Percentiles rank a stretch among this genome's conserved stretches.
Evolutionary conservation across 768 basidiomycete species (phyloP).

Genomic region (Lanmaoa rubissima): DNA sequence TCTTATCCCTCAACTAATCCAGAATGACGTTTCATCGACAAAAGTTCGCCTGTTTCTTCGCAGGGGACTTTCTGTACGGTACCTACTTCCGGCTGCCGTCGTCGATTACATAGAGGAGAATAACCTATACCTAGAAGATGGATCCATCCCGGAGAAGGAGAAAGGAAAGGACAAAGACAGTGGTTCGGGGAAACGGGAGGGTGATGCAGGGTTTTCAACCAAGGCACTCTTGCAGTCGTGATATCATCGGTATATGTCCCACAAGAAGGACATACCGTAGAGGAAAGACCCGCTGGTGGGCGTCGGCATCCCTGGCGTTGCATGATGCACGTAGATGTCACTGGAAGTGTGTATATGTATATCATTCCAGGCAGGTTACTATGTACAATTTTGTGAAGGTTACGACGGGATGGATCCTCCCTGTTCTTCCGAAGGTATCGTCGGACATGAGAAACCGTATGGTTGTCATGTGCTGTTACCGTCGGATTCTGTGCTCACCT

Average conservation of each 20-base stretch:
- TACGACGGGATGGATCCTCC: too few relatives aligned
- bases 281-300: background rate
- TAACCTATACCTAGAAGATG: constrained; percentile 71
- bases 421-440: background rate
- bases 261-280: background rate
- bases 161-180: constrained; percentile 39
- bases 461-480: background rate
- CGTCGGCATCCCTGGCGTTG: background rate
- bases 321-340: background rate
- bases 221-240: constrained; percentile 11
- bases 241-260: background rate
- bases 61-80: constrained; percentile 80
- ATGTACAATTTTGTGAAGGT: background rate
- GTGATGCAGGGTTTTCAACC: constrained; percentile 9
- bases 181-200: constrained; percentile 30
- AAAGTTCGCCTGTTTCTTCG: constrained; percentile 83
- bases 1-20: constrained; percentile 90
- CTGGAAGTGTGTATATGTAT: background rate
- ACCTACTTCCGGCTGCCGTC: constrained; percentile 86
- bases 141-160: constrained; percentile 33
- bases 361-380: background rate
- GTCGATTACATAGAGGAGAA: constrained; percentile 93
- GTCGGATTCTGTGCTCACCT: background rate
- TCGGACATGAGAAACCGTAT: background rate
- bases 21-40: constrained; percentile 96